These are phyloP conservation scores for Aspergillus aculeatus DNA, from an alignment of 2,329 filamentous ascomycete genomes.

Conservation along the genomic window DNA sequence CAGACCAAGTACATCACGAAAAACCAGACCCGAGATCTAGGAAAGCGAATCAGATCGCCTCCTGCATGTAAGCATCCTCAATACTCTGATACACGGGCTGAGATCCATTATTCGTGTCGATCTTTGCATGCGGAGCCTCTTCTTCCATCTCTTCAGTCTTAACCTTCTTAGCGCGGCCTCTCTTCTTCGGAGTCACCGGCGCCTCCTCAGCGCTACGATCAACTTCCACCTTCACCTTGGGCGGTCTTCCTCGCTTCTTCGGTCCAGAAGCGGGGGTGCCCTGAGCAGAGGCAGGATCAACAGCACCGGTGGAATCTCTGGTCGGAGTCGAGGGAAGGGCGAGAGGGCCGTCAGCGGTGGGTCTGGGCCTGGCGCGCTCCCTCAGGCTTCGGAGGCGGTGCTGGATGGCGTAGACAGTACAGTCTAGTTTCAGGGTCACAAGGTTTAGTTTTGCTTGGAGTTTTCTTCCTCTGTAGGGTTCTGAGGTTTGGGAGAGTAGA, in stretches of 20 bases:
- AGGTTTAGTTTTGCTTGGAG: too few species aligned
- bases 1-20: too few species aligned
- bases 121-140: background rate
- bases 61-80: too few species aligned
- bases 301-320: background rate
- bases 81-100: too few species aligned
- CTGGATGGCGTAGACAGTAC: slow-evolving; percentile 23
- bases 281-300: background rate
- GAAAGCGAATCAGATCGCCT: too few species aligned
- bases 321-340: too few species aligned
- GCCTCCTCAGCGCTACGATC: background rate
- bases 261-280: background rate
- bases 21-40: too few species aligned
- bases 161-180: background rate
- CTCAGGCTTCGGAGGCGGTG: slow-evolving; percentile 24
- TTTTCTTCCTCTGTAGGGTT: too few species aligned
- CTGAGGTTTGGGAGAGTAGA: too few species aligned
- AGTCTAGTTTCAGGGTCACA: slow-evolving; percentile 13
- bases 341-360: background rate
- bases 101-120: background rate
- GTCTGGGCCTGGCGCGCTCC: slow-evolving; percentile 9
- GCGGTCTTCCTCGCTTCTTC: slow-evolving; percentile 6
- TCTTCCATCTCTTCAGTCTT: background rate
- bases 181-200: background rate
- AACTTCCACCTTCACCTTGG: background rate